These are phyloP conservation scores for Colletotrichum spaethianum DNA, from an alignment of 2,329 filamentous ascomycete genomes.

Conservation along the genomic window DNA sequence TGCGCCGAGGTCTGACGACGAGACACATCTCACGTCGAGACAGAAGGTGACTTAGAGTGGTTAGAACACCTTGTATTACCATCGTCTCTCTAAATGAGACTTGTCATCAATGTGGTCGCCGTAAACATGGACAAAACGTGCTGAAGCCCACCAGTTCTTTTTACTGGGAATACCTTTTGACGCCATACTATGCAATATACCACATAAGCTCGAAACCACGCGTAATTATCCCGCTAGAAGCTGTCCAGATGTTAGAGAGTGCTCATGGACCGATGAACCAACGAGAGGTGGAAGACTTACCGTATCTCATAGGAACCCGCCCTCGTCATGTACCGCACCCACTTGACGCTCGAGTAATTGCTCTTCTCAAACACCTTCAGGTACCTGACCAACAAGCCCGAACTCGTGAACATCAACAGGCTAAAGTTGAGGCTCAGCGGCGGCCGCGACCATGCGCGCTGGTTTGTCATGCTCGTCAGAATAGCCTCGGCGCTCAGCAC, in stretches of 20 bases:
- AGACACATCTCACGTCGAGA: not conserved
- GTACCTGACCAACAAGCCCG: conserved; percentile 91
- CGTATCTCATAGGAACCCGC: conserved; percentile 98
- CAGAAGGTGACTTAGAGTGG: not conserved
- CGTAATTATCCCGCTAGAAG: conserved; percentile 49
- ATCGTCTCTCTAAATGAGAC: conserved; percentile 32
- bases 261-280: not conserved
- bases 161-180: conserved; percentile 41
- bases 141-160: conserved; percentile 37
- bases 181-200: conserved; percentile 41
- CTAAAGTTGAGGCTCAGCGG: conserved; percentile 94
- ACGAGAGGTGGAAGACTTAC: conserved; percentile 58
- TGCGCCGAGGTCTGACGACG: not conserved
- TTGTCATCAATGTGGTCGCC: conserved; percentile 30
- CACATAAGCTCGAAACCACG: conserved; percentile 36
- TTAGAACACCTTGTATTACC: conserved; percentile 37
- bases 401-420: conserved; percentile 98
- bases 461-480: conserved; percentile 96
- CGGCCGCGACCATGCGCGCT: conserved; percentile 96
- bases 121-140: conserved; percentile 34
- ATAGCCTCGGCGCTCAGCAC: conserved; percentile 95
- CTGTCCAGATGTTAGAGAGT: conserved; percentile 44
- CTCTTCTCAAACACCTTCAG: conserved; percentile 99
- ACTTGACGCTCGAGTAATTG: conserved; percentile 99
- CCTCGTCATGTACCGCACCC: conserved; percentile 99